Conservation (phyloP, 441 rosid genomes). For the Erodium texanum region DNA sequence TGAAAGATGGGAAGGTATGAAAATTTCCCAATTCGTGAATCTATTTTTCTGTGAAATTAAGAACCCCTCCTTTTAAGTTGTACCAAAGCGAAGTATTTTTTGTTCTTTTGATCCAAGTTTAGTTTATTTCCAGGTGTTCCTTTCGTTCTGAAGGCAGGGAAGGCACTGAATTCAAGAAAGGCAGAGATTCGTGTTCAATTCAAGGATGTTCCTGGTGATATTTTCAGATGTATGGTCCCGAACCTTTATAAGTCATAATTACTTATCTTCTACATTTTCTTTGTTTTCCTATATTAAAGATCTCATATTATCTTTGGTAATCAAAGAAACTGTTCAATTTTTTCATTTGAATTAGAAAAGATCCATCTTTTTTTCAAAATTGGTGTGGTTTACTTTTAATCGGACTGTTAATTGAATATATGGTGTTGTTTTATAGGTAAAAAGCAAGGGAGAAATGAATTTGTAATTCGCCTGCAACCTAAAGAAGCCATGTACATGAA, state of each 20-base stretch:
- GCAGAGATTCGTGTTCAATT: conserved; percentile 96
- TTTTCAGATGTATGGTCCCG: conserved; percentile 61
- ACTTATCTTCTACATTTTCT: not conserved
- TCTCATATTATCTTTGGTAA: not conserved
- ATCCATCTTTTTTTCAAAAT: not conserved
- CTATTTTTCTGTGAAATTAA: not conserved
- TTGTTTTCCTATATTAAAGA: conserved; percentile 8
- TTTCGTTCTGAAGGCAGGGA: conserved; percentile 91
- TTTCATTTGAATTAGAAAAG: not conserved
- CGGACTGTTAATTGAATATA: conserved; percentile 15
- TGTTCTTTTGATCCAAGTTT: not conserved
- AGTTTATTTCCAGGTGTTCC: conserved; percentile 66
- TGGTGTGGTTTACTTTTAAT: not conserved
- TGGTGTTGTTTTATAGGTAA: conserved; percentile 38
- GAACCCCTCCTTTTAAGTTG: not conserved
- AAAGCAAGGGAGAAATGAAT: conserved; percentile 96
- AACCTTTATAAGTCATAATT: too few species aligned
- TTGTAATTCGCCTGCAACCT: conserved; percentile 93
- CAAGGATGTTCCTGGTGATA: conserved; percentile 97
- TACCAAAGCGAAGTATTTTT: conserved; percentile 15
- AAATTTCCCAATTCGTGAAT: conserved; percentile 5
- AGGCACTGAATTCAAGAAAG: conserved; percentile 87
- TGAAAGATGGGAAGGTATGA: conserved; percentile 97
- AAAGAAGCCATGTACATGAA: conserved; percentile 96
- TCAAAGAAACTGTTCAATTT: not conserved